Percentiles rank a stretch among this genome's conserved stretches.
These are phyloP conservation scores for Tetrapyrgos nigripes DNA, from an alignment of 1,284 basidiomycete species.

Conservation along the genomic window DNA sequence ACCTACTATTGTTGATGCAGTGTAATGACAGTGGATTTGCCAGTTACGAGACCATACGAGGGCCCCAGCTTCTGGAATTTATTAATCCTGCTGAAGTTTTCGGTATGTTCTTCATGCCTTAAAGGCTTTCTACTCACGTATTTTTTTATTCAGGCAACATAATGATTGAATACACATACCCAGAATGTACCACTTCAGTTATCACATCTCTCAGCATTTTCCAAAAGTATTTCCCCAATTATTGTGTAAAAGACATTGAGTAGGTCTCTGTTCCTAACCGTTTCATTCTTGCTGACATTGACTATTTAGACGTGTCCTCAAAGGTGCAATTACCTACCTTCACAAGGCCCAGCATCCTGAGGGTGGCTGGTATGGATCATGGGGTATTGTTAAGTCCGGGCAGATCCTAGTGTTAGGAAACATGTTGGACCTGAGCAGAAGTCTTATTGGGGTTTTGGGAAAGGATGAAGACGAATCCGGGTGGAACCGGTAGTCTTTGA, in stretches of 20 bases:
- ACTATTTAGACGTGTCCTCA: slow-evolving; percentile 63
- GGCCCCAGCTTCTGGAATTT: slow-evolving; percentile 79
- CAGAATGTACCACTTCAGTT: slow-evolving; percentile 95
- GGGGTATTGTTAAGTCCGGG: slow-evolving; percentile 99
- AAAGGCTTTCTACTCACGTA: background rate
- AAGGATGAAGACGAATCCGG: too few relatives aligned
- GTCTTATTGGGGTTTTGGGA: too few relatives aligned
- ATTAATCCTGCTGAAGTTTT: slow-evolving; percentile 95
- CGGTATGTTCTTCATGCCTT: slow-evolving; percentile 50
- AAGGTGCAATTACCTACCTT: slow-evolving; percentile 86
- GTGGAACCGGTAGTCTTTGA: too few relatives aligned
- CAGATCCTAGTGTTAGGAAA: too few relatives aligned
- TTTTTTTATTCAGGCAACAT: slow-evolving; percentile 72
- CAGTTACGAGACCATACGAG: slow-evolving; percentile 91
- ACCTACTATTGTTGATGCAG: slow-evolving; percentile 88
- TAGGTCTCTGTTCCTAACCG: slow-evolving; percentile 42
- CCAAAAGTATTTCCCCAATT: slow-evolving; percentile 79
- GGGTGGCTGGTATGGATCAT: slow-evolving; percentile 96
- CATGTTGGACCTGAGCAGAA: too few relatives aligned
- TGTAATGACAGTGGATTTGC: slow-evolving; percentile 92
- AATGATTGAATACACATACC: slow-evolving; percentile 93
- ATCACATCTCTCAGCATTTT: slow-evolving; percentile 90
- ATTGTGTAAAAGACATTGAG: slow-evolving; percentile 84
- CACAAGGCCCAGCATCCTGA: slow-evolving; percentile 83
- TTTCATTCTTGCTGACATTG: background rate